Conservation (phyloP, 805 yeast species). For the Metschnikowia dekortorum region DNA sequence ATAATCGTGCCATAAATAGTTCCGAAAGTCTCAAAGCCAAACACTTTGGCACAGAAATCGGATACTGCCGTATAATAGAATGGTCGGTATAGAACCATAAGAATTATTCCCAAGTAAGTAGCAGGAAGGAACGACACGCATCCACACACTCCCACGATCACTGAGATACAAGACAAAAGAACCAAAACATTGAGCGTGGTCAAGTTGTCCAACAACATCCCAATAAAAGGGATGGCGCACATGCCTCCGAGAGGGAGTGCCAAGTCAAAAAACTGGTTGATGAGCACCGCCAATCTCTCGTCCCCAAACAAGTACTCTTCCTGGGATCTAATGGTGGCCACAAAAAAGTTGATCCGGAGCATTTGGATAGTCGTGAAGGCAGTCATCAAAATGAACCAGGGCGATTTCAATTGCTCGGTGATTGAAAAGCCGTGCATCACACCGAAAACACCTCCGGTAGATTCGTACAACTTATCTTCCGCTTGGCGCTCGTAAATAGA, state of each 20-base stretch:
- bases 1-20: slow-evolving; percentile 85
- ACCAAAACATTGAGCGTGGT: slow-evolving; percentile 55
- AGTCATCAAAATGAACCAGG: slow-evolving; percentile 79
- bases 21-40: slow-evolving; percentile 90
- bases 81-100: slow-evolving; percentile 82
- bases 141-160: slow-evolving; percentile 69
- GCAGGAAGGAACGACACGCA: slow-evolving; percentile 49
- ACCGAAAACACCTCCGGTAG: slow-evolving; percentile 62
- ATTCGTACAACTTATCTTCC: slow-evolving; percentile 47
- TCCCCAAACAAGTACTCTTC: slow-evolving; percentile 65
- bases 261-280: slow-evolving; percentile 73
- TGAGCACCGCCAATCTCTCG: slow-evolving; percentile 45
- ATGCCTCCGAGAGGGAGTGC: slow-evolving; percentile 89
- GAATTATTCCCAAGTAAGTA: slow-evolving; percentile 64
- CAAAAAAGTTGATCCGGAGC: slow-evolving; percentile 89
- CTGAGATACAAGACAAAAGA: slow-evolving; percentile 51
- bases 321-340: slow-evolving; percentile 83
- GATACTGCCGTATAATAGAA: slow-evolving; percentile 90
- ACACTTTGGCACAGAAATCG: slow-evolving; percentile 87
- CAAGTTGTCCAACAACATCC: slow-evolving; percentile 69
- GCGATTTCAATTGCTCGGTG: slow-evolving; percentile 46
- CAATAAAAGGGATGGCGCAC: slow-evolving; percentile 82
- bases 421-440: slow-evolving; percentile 63
- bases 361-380: slow-evolving; percentile 80
- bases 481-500: slow-evolving; percentile 66